These are phyloP conservation scores for Microdochium nivale DNA, from an alignment of 2,329 filamentous ascomycete species.

Conservation along the genomic window DNA sequence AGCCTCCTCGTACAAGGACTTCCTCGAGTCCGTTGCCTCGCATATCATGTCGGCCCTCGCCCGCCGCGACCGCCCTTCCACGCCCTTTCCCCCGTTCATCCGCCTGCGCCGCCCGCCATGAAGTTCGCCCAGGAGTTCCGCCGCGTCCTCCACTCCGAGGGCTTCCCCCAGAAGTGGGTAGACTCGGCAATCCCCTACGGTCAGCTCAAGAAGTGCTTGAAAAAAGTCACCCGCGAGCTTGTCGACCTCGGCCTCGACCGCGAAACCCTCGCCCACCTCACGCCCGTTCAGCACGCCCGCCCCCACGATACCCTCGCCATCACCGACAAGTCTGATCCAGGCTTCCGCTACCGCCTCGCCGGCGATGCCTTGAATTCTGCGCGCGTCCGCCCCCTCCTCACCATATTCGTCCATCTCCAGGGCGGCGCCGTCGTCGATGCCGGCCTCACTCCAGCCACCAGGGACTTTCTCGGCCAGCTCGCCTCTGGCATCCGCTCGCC, in stretches of 20 bases:
- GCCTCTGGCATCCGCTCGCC: slow-evolving; percentile 26
- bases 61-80: background rate
- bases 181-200: slow-evolving; percentile 74
- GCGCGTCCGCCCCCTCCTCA: slow-evolving; percentile 57
- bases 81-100: background rate
- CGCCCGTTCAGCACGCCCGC: slow-evolving; percentile 23
- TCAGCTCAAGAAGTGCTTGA: slow-evolving; percentile 82
- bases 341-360: slow-evolving; percentile 46
- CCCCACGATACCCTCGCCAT: slow-evolving; percentile 26
- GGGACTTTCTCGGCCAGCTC: slow-evolving; percentile 52
- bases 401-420: slow-evolving; percentile 57
- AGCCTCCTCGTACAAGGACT: no score
- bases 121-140: slow-evolving; percentile 81
- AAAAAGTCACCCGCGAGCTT: slow-evolving; percentile 67
- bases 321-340: slow-evolving; percentile 23
- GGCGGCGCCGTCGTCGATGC: slow-evolving; percentile 63
- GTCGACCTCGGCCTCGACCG: slow-evolving; percentile 62
- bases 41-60: background rate
- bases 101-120: slow-evolving; percentile 39
- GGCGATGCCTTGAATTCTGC: slow-evolving; percentile 33
- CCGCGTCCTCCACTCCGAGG: slow-evolving; percentile 59
- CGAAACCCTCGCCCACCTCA: slow-evolving; percentile 58
- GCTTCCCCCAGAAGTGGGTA: slow-evolving; percentile 65
- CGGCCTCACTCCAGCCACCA: slow-evolving; percentile 55
- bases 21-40: no score